Conservation (phyloP, 1,284 basidiomycete species). For the Pseudozyma hubeiensis region DNA sequence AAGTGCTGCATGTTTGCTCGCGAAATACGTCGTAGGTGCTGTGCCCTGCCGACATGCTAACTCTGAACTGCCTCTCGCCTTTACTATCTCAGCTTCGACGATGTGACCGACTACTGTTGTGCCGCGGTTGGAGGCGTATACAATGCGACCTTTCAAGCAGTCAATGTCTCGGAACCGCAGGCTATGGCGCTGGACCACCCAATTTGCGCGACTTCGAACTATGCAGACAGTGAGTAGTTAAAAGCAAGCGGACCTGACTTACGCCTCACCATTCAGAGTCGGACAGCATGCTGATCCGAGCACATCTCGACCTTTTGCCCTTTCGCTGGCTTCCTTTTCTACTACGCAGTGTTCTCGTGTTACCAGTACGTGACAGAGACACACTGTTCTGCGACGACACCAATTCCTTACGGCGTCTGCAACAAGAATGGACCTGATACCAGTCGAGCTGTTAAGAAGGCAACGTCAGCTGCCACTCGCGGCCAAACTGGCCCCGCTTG, state of each 20-base stretch:
- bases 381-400: conserved; percentile 43
- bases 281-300: not conserved
- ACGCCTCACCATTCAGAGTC: not conserved
- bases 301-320: not conserved
- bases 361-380: conserved; percentile 52
- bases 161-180: conserved; percentile 31
- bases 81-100: conserved; percentile 32
- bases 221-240: conserved; percentile 49
- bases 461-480: conserved; percentile 19
- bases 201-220: conserved; percentile 49
- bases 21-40: not conserved
- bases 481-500: not conserved
- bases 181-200: conserved; percentile 42
- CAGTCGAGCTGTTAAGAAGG: conserved; percentile 22
- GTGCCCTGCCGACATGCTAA: not conserved
- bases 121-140: conserved; percentile 54
- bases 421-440: conserved; percentile 43
- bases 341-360: conserved; percentile 43
- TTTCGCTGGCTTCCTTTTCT: not conserved
- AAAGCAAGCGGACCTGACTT: not conserved
- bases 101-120: conserved; percentile 59
- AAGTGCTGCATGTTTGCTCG: conserved; percentile 2
- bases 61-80: not conserved
- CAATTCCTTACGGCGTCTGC: conserved; percentile 49
- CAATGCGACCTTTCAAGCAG: conserved; percentile 32